These are phyloP conservation scores for Yamagishiella unicocca DNA, from an alignment of 139 green algal genomes.

Conservation along the genomic window DNA sequence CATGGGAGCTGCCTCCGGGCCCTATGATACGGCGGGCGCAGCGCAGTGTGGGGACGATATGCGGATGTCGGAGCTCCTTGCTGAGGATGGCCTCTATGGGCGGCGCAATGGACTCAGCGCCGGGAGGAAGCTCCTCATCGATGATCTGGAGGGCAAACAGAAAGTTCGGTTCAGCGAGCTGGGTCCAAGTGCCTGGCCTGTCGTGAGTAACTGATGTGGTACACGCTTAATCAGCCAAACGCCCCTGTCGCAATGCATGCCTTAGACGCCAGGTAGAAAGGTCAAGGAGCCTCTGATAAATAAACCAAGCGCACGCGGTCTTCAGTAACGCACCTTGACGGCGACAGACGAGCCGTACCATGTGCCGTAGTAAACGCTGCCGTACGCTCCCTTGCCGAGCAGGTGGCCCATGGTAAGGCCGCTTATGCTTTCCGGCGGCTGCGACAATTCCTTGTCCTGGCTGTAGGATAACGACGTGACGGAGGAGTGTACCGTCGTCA, in stretches of 20 bases:
- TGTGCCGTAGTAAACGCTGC: conserved; percentile 59
- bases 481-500: background rate
- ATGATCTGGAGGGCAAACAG: conserved; percentile 37
- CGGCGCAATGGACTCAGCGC: background rate
- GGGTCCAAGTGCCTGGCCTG: too few relatives aligned
- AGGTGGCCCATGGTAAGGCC: conserved; percentile 60
- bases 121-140: conserved; percentile 40
- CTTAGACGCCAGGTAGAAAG: too few relatives aligned
- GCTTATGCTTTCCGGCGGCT: conserved; percentile 39
- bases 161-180: background rate
- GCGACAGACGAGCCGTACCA: conserved; percentile 59
- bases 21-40: conserved; percentile 39
- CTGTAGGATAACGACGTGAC: background rate
- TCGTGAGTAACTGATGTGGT: too few relatives aligned
- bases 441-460: conserved; percentile 28
- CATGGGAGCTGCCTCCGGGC: background rate
- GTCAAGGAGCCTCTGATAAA: too few relatives aligned
- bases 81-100: conserved; percentile 54
- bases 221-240: too few relatives aligned
- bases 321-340: conserved; percentile 65
- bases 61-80: conserved; percentile 56
- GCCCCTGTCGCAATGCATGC: too few relatives aligned
- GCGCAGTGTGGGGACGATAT: conserved; percentile 59
- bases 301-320: too few relatives aligned
- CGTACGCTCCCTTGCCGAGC: conserved; percentile 63